Evolutionary conservation across 495 filamentous ascomycete genomes (phyloP).

Genomic region (Pseudevernia furfuracea): DNA sequence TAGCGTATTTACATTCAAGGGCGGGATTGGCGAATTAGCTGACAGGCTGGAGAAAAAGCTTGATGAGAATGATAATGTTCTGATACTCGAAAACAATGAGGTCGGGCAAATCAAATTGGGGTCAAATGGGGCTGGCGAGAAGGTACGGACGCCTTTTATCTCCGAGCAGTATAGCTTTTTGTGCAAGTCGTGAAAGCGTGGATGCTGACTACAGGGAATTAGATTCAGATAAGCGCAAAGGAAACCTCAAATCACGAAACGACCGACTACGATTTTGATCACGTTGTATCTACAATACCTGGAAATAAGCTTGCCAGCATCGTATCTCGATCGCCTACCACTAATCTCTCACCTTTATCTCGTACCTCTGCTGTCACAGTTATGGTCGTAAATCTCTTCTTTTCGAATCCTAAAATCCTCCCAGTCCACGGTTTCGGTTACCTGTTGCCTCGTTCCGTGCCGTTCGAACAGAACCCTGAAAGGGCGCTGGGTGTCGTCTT

Average conservation of each 20-base stretch:
- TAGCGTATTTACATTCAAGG: slow-evolving; percentile 54
- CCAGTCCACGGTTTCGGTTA: slow-evolving; percentile 77
- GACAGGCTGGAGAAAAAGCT: slow-evolving; percentile 42
- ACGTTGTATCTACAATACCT: slow-evolving; percentile 66
- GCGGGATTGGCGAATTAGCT: slow-evolving; percentile 50
- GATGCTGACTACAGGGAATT: not conserved
- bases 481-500: slow-evolving; percentile 84
- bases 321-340: slow-evolving; percentile 20
- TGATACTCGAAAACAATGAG: slow-evolving; percentile 40
- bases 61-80: slow-evolving; percentile 41
- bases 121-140: slow-evolving; percentile 17
- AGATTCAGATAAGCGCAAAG: slow-evolving; percentile 12
- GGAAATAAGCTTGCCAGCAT: slow-evolving; percentile 40
- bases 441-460: slow-evolving; percentile 67
- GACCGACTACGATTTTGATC: slow-evolving; percentile 38
- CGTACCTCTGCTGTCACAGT: slow-evolving; percentile 52
- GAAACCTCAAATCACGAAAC: not conserved
- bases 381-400: slow-evolving; percentile 90
- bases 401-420: slow-evolving; percentile 53
- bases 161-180: not conserved
- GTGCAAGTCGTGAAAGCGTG: not conserved
- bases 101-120: slow-evolving; percentile 32
- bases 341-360: slow-evolving; percentile 9
- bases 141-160: slow-evolving; percentile 23
- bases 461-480: slow-evolving; percentile 69